Conservation (phyloP, 176 grass and related monocot species). For the Juncus effusus region DNA sequence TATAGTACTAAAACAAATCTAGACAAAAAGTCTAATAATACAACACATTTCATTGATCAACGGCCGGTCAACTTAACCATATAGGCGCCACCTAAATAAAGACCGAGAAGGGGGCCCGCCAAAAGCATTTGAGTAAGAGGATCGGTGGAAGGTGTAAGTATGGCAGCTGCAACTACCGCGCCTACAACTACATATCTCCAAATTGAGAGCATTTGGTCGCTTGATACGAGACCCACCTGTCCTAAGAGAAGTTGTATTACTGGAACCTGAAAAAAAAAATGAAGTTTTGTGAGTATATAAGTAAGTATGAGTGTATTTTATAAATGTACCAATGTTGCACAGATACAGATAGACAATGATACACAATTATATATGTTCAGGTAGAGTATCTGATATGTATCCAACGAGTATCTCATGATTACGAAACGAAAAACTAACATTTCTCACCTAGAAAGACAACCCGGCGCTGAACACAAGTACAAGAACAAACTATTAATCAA, state of each 20-base stretch:
- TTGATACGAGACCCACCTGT: slow-evolving; percentile 78
- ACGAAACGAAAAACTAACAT: neutral
- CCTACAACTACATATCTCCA: slow-evolving; percentile 99
- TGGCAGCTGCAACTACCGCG: slow-evolving; percentile 75
- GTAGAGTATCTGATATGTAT: too few relatives aligned
- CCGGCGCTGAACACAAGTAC: slow-evolving; percentile 96
- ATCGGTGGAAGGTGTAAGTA: slow-evolving; percentile 91
- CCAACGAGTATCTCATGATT: too few relatives aligned
- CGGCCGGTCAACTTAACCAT: slow-evolving; percentile 87
- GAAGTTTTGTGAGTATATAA: neutral
- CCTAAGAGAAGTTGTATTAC: slow-evolving; percentile 88
- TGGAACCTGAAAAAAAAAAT: slow-evolving; percentile 64
- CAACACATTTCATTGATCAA: slow-evolving; percentile 22
- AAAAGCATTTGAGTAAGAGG: slow-evolving; percentile 86
- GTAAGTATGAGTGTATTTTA: neutral
- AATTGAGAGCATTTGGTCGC: slow-evolving; percentile 92
- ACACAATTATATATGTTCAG: too few relatives aligned
- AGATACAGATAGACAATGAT: neutral
- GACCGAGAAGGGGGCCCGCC: slow-evolving; percentile 82
- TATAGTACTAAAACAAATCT: neutral
- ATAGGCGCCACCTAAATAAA: slow-evolving; percentile 90
- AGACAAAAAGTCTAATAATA: neutral
- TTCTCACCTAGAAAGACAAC: slow-evolving; percentile 83
- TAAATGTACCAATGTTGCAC: neutral
- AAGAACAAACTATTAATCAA: slow-evolving; percentile 93